These are phyloP conservation scores for Colletotrichum sp. DNA, from an alignment of 2,329 filamentous ascomycete species.

Conservation along the genomic window DNA sequence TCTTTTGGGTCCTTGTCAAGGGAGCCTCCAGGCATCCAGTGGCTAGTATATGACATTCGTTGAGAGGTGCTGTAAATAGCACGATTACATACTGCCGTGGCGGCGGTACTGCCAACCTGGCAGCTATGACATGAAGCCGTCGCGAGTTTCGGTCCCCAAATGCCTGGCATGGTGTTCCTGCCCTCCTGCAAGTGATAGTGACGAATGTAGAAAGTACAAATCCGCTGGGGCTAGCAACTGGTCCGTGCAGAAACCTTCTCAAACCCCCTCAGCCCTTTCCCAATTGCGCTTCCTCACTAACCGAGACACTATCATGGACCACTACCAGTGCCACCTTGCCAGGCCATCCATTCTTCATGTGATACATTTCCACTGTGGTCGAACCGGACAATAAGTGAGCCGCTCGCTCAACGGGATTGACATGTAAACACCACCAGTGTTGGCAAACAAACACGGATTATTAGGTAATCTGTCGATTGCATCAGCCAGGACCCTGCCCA, in stretches of 20 bases:
- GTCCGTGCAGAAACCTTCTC: slow-evolving; percentile 52
- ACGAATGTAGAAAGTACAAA: slow-evolving; percentile 39
- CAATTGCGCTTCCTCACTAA: slow-evolving; percentile 5
- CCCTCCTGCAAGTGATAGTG: slow-evolving; percentile 1
- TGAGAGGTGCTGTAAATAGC: neutral
- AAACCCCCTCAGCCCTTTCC: slow-evolving; percentile 50
- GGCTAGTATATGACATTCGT: neutral
- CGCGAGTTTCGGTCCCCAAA: neutral
- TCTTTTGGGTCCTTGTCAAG: neutral
- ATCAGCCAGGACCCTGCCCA: neutral
- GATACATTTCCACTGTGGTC: neutral
- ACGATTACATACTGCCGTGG: neutral
- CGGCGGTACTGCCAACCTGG: neutral
- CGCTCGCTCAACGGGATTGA: neutral
- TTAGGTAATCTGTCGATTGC: neutral
- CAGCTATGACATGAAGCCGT: neutral
- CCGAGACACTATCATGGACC: neutral
- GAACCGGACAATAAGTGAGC: neutral
- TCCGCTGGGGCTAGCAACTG: neutral
- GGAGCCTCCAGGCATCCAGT: neutral
- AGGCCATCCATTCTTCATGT: neutral
- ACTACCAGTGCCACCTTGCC: neutral
- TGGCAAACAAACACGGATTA: neutral
- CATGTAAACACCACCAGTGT: neutral
- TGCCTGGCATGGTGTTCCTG: neutral